A percentile compares a stretch with the other conserved stretches of the same genome.
Evolutionary conservation across 805 yeast species (phyloP).

Genomic region (Kuraishia floccosa): DNA sequence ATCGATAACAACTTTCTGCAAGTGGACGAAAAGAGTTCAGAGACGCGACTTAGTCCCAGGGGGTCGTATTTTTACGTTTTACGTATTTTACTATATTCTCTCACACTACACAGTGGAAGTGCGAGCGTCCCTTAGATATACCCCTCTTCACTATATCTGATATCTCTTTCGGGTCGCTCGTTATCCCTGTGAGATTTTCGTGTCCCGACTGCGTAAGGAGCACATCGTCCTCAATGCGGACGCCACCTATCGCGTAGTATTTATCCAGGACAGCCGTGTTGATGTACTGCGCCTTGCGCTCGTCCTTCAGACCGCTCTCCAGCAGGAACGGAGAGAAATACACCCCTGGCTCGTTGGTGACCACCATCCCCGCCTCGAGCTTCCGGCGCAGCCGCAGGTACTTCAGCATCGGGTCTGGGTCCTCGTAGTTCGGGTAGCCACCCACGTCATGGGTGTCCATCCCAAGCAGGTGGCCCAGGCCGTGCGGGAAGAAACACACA

Average conservation of each 20-base stretch:
- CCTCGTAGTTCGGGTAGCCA: slow-evolving; percentile 78
- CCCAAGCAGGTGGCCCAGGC: slow-evolving; percentile 88
- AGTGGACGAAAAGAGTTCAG: too few species aligned
- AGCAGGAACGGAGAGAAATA: slow-evolving; percentile 82
- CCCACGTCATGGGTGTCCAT: slow-evolving; percentile 96
- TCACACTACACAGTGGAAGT: slow-evolving; percentile 39
- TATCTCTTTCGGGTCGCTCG: slow-evolving; percentile 80
- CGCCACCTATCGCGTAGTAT: slow-evolving; percentile 92
- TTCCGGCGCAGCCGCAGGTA: slow-evolving; percentile 75
- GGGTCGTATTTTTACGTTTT: too few species aligned
- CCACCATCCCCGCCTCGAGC: slow-evolving; percentile 66
- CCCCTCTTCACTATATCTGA: slow-evolving; percentile 68
- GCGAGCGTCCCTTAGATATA: slow-evolving; percentile 41
- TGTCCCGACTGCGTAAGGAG: slow-evolving; percentile 65
- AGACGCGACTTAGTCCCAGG: too few species aligned
- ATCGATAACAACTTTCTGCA: too few species aligned
- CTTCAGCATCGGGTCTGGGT: slow-evolving; percentile 62
- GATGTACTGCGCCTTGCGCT: slow-evolving; percentile 43
- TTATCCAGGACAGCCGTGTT: slow-evolving; percentile 55
- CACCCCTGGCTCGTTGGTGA: slow-evolving; percentile 93
- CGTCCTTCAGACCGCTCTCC: slow-evolving; percentile 44
- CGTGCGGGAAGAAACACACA: slow-evolving; percentile 86
- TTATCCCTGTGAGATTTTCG: slow-evolving; percentile 73
- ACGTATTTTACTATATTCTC: too few species aligned
- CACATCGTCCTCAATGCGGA: slow-evolving; percentile 90